Base-by-base conservation (phyloP, 2,329 filamentous ascomycete species). In the Claviceps digitariae region DNA sequence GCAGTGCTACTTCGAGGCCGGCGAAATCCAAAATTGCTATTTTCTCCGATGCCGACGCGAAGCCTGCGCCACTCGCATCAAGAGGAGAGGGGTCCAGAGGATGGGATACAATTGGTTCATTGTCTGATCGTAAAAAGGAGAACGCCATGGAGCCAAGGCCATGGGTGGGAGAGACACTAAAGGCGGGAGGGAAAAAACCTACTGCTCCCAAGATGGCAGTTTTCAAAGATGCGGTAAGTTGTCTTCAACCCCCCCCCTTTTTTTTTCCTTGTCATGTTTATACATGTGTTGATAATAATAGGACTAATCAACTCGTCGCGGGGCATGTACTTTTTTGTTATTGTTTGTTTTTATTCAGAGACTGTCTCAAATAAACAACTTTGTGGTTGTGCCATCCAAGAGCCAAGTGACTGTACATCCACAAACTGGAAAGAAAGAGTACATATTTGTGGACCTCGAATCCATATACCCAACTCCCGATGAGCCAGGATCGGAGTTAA, bases 121-220 rank as follows among this genome's bases (percentile, higher is more conserved):
- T 96, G 56, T 79, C 83, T 50, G 87, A 95, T 56, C 80, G 93
- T 50, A 95, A 88, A 75, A 98, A 97, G 76, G 93, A 98, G 68
- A 98, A 98, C 64, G 75, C 77, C 7, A 73, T 90, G 59, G 89
- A 91, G 65, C 82, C 90, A 12, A 90, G 86, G 65, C 89, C 91
- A 21, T 96, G 90, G 93, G 86, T 76, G 12, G 93, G 93, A 27
- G 90, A 97, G 73, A 96, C 87, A 43, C 71, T 98, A 60, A 88
- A 91, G 68, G 86, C 82, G 2, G 89, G 87, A 44, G 91, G 89
- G 62, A 93, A 88, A 73, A 87, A 88, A 72, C 81, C 75, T 45
- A 81, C 77, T 52, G 63, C 63, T 44, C 77, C 84, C 52, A 97
- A 96, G 75, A 86, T 98, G 83, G 75, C 84, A 64, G 81, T 98